Percentiles rank a stretch among this genome's conserved stretches.
phyloP scores from a whole-genome alignment of 331 rosid species.

The Rhamnella rubrinervis region DNA sequence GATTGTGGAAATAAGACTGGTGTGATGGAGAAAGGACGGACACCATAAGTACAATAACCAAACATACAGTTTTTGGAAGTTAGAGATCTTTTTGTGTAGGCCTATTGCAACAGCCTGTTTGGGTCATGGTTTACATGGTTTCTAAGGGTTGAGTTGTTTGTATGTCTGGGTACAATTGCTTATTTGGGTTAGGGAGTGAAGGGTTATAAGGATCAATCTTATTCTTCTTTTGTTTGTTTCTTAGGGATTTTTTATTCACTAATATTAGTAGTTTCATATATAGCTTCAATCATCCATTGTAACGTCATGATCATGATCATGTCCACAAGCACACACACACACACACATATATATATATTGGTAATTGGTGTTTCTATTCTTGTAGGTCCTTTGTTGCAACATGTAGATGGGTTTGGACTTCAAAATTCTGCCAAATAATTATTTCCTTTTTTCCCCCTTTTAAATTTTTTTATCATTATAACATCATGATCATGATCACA shows the following conservation, averaged over 20 bases:
- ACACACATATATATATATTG: neutral
- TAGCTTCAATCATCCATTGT: too few relatives aligned
- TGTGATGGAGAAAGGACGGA: neutral
- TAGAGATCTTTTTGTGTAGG: neutral
- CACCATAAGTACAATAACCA: neutral
- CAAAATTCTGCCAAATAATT: slow-evolving; percentile 28
- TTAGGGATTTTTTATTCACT: too few relatives aligned
- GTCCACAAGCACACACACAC: too few relatives aligned
- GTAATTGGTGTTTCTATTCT: slow-evolving; percentile 9
- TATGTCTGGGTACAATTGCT: neutral
- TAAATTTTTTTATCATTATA: too few relatives aligned
- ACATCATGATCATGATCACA: too few relatives aligned
- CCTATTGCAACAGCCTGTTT: too few relatives aligned
- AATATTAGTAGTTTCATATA: neutral
- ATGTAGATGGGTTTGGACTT: slow-evolving; percentile 36
- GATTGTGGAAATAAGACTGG: neutral
- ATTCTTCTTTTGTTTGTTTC: neutral
- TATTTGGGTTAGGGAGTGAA: neutral
- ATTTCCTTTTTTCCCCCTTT: slow-evolving; percentile 10
- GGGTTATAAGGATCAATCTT: neutral
- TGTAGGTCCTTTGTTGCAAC: slow-evolving; percentile 49
- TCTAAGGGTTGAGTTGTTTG: too few relatives aligned
- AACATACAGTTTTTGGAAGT: too few relatives aligned
- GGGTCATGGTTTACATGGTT: too few relatives aligned
- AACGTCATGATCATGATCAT: too few relatives aligned